These are phyloP conservation scores for Chimonanthus praecox DNA, from an alignment of 164 flowering plant species.

Conservation along the genomic window DNA sequence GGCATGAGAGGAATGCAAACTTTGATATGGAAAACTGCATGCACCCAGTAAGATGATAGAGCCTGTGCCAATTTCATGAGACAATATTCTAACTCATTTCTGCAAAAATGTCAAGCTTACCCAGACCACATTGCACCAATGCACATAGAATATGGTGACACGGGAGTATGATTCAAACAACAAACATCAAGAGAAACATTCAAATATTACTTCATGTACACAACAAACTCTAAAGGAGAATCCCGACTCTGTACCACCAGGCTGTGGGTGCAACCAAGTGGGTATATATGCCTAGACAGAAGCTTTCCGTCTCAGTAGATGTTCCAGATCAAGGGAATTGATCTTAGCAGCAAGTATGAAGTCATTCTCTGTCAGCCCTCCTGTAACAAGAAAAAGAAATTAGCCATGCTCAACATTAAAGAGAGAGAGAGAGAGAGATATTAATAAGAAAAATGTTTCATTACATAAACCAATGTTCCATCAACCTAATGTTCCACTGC, in stretches of 20 bases:
- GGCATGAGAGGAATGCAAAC: no score
- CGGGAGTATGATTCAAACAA: neutral
- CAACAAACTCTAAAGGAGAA: neutral
- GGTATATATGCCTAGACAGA: slow-evolving; percentile 1
- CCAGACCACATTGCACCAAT: neutral
- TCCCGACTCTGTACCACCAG: neutral
- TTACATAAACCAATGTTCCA: no score
- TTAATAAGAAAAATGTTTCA: no score
- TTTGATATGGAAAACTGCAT: no score
- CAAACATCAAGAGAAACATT: neutral
- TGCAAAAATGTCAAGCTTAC: no score
- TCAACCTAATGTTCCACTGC: no score
- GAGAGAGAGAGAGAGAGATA: no score
- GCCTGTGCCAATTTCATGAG: no score
- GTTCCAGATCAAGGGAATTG: slow-evolving; percentile 48
- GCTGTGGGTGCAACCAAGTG: neutral
- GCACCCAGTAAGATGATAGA: no score
- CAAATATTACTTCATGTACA: neutral
- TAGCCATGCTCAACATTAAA: neutral
- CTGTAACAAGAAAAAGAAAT: slow-evolving; percentile 27
- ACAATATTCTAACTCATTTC: no score
- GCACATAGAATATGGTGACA: neutral
- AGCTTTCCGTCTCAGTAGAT: slow-evolving; percentile 52
- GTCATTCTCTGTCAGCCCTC: slow-evolving; percentile 95
- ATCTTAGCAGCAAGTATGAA: slow-evolving; percentile 96